phyloP scores from a whole-genome alignment of 495 filamentous ascomycete species.

The Penicillium malachiteum region DNA sequence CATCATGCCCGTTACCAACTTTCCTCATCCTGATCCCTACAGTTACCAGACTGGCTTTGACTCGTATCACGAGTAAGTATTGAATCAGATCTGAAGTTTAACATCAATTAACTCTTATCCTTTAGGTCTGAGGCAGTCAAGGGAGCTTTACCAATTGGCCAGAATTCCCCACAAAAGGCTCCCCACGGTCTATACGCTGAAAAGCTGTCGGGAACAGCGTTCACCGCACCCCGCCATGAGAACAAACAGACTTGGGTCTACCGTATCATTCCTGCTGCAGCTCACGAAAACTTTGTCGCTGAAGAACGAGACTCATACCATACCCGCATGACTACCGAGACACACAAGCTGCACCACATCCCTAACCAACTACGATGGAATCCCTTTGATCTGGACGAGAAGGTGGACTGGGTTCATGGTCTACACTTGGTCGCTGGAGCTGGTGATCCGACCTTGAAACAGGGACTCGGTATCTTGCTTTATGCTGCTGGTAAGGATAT shows the following conservation, averaged over 20 bases:
- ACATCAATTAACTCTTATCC: neutral
- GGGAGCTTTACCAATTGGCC: slow-evolving; percentile 62
- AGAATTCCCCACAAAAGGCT: slow-evolving; percentile 87
- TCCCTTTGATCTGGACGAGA: slow-evolving; percentile 75
- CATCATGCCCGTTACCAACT: slow-evolving; percentile 57
- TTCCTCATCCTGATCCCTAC: slow-evolving; percentile 56
- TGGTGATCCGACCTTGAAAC: slow-evolving; percentile 78
- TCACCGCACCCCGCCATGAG: slow-evolving; percentile 84
- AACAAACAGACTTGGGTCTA: slow-evolving; percentile 97
- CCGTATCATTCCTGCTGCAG: slow-evolving; percentile 78
- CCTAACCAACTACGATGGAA: slow-evolving; percentile 93
- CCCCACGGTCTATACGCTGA: slow-evolving; percentile 84
- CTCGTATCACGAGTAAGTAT: slow-evolving; percentile 57
- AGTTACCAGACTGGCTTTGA: slow-evolving; percentile 58
- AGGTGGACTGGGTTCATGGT: slow-evolving; percentile 75
- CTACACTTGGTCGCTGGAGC: slow-evolving; percentile 77
- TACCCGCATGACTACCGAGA: slow-evolving; percentile 47
- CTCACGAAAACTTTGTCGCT: slow-evolving; percentile 71
- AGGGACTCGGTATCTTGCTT: slow-evolving; percentile 77
- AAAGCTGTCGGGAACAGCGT: slow-evolving; percentile 91
- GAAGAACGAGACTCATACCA: slow-evolving; percentile 55
- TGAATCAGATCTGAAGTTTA: neutral
- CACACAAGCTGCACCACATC: slow-evolving; percentile 58
- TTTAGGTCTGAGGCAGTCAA: slow-evolving; percentile 51
- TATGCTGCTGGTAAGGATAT: slow-evolving; percentile 83